These are phyloP conservation scores for Pseudodiploospora longispora DNA, from an alignment of 2,329 filamentous ascomycete genomes.

Conservation along the genomic window DNA sequence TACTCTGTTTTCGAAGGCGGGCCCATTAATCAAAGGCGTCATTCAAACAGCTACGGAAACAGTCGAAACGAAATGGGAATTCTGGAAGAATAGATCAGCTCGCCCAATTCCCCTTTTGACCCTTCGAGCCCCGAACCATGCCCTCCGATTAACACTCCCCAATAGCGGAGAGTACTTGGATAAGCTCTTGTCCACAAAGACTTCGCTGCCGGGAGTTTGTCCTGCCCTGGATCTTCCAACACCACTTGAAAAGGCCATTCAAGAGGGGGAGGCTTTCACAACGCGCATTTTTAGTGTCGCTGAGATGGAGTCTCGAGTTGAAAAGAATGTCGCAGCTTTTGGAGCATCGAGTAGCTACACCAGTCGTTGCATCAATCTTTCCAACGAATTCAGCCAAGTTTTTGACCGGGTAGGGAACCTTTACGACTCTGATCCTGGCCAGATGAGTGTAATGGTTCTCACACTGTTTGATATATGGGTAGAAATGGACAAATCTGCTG, in stretches of 20 bases:
- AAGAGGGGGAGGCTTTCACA: neutral
- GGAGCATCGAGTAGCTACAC: too few relatives aligned
- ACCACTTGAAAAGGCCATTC: neutral
- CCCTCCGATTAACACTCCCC: constrained; percentile 28
- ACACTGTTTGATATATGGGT: constrained; percentile 11
- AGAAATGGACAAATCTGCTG: constrained; percentile 10
- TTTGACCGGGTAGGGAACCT: neutral
- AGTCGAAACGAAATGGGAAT: constrained; percentile 29
- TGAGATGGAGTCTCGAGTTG: neutral
- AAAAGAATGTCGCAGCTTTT: neutral
- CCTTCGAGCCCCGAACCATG: constrained; percentile 19
- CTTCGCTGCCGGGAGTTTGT: too few relatives aligned
- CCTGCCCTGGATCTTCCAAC: neutral
- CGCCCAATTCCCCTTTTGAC: constrained; percentile 36
- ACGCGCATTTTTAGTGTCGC: neutral
- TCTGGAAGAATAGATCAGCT: constrained; percentile 27
- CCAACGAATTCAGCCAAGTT: neutral
- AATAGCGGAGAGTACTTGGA: constrained; percentile 31
- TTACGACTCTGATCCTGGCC: constrained; percentile 3
- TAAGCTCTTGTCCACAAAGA: neutral
- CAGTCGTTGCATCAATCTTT: constrained; percentile 1
- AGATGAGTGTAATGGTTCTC: constrained; percentile 9
- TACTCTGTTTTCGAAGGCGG: neutral
- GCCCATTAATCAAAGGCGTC: neutral
- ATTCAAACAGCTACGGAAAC: constrained; percentile 12